Conservation (phyloP, 2,329 filamentous ascomycete genomes). For the Monilinia laxa region DNA sequence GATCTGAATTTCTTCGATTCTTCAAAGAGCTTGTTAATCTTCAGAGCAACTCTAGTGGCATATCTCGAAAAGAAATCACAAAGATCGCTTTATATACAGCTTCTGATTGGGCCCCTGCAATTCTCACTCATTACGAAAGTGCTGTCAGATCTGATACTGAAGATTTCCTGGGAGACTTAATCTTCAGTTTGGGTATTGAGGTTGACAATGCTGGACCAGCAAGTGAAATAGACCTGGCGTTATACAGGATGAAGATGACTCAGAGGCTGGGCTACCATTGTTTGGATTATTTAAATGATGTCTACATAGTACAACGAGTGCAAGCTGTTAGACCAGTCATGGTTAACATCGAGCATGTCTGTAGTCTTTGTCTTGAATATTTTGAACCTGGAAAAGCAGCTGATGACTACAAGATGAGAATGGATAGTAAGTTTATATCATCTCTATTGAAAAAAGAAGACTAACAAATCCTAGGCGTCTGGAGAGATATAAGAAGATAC, state of each 20-base stretch:
- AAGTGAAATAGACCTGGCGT: constrained; percentile 22
- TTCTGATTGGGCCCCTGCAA: constrained; percentile 50
- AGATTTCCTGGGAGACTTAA: constrained; percentile 32
- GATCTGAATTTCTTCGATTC: constrained; percentile 39
- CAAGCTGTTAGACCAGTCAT: constrained; percentile 36
- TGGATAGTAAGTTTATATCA: constrained; percentile 29
- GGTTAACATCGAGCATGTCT: constrained; percentile 33
- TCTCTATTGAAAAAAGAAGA: not conserved
- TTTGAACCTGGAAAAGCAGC: constrained; percentile 29
- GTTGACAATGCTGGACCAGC: constrained; percentile 26
- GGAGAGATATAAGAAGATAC: constrained; percentile 37
- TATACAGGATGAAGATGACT: constrained; percentile 5
- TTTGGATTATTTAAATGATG: constrained; percentile 38
- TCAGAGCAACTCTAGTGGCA: constrained; percentile 24
- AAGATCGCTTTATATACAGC: constrained; percentile 44
- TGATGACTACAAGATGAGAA: constrained; percentile 29
- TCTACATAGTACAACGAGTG: constrained; percentile 34
- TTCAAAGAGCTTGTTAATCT: constrained; percentile 36
- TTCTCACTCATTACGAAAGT: constrained; percentile 52
- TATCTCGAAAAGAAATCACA: constrained; percentile 44
- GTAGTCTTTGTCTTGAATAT: constrained; percentile 32
- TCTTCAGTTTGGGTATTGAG: constrained; percentile 29
- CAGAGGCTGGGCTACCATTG: constrained; percentile 36
- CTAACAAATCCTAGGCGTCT: constrained; percentile 25
- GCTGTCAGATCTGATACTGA: constrained; percentile 47